These are phyloP conservation scores for Botryotinia calthae DNA, from an alignment of 2,329 filamentous ascomycete genomes.

Conservation along the genomic window DNA sequence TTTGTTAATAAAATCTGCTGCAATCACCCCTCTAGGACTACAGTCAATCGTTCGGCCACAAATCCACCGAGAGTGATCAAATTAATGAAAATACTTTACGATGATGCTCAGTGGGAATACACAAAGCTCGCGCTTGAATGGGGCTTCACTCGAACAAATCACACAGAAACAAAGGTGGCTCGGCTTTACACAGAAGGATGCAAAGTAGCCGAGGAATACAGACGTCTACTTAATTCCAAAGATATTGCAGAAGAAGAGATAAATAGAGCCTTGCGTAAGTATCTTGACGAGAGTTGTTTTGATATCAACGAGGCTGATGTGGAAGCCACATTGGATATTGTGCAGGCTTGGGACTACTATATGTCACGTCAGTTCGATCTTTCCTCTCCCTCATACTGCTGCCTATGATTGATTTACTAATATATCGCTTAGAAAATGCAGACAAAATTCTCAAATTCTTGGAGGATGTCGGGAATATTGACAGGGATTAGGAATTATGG, in stretches of 20 bases:
- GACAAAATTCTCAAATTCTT: neutral
- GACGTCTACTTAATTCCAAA: neutral
- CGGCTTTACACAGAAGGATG: neutral
- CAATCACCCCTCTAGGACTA: neutral
- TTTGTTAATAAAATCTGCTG: neutral
- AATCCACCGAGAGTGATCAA: neutral
- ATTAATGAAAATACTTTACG: neutral
- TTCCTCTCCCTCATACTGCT: rapidly evolving
- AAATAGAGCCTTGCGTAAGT: neutral
- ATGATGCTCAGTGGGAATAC: neutral
- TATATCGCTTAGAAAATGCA: neutral
- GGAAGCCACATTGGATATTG: neutral
- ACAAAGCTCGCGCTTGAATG: neutral
- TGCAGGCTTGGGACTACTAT: neutral
- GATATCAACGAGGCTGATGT: neutral
- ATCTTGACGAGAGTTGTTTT: neutral
- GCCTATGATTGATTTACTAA: neutral
- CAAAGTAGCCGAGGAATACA: neutral
- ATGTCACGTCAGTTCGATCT: neutral
- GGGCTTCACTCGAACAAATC: neutral
- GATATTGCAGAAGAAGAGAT: neutral
- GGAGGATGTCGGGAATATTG: neutral
- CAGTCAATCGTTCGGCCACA: rapidly evolving
- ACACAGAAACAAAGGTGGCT: neutral
- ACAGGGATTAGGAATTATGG: neutral